Evolutionary conservation across 805 yeast species (phyloP).

Genomic region (Yarrowia alimentaria): DNA sequence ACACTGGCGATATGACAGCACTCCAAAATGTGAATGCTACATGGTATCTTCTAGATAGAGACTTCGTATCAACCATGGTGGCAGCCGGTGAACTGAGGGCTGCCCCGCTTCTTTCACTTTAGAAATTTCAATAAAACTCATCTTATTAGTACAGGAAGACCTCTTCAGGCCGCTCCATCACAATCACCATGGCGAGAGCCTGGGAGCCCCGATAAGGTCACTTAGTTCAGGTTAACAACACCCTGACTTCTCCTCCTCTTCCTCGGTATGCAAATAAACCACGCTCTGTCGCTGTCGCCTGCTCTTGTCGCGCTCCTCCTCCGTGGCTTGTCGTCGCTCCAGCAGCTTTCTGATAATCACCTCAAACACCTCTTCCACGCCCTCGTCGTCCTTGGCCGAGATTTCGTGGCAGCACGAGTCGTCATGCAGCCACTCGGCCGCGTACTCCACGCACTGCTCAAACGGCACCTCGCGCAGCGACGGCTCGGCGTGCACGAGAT

Average conservation of each 20-base stretch:
- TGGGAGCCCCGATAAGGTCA: conserved; percentile 18
- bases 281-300: conserved; percentile 22
- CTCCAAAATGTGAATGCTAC: no score
- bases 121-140: no score
- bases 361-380: conserved; percentile 40
- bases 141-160: no score
- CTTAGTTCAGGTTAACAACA: conserved; percentile 32
- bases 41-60: no score
- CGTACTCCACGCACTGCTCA: conserved; percentile 39
- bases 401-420: conserved; percentile 39
- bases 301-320: conserved; percentile 2
- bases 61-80: no score
- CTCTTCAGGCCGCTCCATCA: no score
- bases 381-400: conserved; percentile 41
- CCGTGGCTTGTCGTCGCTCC: conserved; percentile 29
- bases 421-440: conserved; percentile 33
- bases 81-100: no score
- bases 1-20: no score
- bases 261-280: conserved; percentile 36
- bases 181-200: no score
- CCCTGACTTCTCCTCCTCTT: conserved; percentile 32
- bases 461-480: conserved; percentile 39
- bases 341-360: conserved; percentile 38
- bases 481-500: conserved; percentile 39
- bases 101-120: no score